Percentiles rank a stretch among this genome's conserved stretches.
Conservation (phyloP, 495 filamentous ascomycete genomes). For the Copromyces sp. region DNA sequence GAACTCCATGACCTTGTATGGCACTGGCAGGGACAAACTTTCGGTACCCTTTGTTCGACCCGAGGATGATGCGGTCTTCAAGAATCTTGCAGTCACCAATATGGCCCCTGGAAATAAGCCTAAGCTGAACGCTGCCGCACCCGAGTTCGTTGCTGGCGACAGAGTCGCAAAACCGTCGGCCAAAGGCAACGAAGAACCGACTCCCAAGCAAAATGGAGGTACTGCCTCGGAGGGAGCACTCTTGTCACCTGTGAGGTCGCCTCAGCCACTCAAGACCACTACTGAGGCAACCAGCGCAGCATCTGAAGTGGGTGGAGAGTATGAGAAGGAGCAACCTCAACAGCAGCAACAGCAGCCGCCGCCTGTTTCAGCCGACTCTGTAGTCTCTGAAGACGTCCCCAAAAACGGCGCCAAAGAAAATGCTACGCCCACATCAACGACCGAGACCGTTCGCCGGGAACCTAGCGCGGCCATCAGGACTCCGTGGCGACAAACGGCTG, state of each 20-base stretch:
- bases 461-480: constrained; percentile 49
- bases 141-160: constrained; percentile 35
- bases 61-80: constrained; percentile 77
- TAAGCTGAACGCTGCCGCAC: constrained; percentile 40
- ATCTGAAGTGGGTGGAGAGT: constrained; percentile 33
- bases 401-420: constrained; percentile 17
- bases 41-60: constrained; percentile 87
- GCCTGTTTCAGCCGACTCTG: neutral
- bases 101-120: constrained; percentile 31
- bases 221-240: constrained; percentile 12
- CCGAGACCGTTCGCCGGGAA: constrained; percentile 30
- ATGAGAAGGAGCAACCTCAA: constrained; percentile 21
- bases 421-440: constrained; percentile 10
- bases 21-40: constrained; percentile 80
- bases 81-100: constrained; percentile 55
- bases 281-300: constrained; percentile 22
- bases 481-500: constrained; percentile 56
- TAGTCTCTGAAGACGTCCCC: neutral
- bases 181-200: constrained; percentile 13
- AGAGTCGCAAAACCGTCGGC: constrained; percentile 14
- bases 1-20: constrained; percentile 75
- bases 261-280: constrained; percentile 23
- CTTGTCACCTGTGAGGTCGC: constrained; percentile 23
- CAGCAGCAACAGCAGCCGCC: constrained; percentile 7
- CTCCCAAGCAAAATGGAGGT: constrained; percentile 7